A percentile compares a stretch with the other conserved stretches of the same genome.
Evolutionary conservation across 768 basidiomycete genomes (phyloP).

Genomic region (Suillus paluster): DNA sequence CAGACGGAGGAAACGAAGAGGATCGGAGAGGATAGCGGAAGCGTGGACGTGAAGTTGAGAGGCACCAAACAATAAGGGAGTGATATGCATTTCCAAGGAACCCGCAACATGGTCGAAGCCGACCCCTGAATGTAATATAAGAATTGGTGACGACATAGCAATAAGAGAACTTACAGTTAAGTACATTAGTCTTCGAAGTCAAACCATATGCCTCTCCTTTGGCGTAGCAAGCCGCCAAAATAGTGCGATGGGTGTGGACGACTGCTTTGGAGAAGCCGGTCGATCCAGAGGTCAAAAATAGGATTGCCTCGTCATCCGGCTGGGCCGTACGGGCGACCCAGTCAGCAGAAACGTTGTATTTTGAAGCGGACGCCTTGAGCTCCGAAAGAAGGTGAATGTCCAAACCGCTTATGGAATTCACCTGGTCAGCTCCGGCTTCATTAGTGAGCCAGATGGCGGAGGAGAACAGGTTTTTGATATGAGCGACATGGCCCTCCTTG

Average conservation of each 20-base stretch:
- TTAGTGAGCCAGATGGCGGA: constrained; percentile 13
- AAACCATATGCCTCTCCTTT: constrained; percentile 38
- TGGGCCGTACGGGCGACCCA: constrained; percentile 9
- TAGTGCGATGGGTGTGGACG: constrained; percentile 34
- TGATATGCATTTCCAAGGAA: constrained; percentile 42
- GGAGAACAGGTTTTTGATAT: constrained; percentile 13
- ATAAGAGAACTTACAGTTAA: constrained; percentile 36
- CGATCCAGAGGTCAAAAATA: constrained; percentile 36
- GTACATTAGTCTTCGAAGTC: constrained; percentile 32
- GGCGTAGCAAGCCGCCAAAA: constrained; percentile 36
- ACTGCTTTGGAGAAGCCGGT: constrained; percentile 42
- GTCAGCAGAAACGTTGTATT: constrained; percentile 1
- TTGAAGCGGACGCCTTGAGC: constrained; percentile 6
- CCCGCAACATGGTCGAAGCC: constrained; percentile 49
- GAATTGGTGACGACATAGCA: background rate
- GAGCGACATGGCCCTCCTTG: constrained; percentile 14
- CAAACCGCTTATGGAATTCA: constrained; percentile 8
- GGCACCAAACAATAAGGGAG: constrained; percentile 26
- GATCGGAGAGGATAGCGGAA: constrained; percentile 3
- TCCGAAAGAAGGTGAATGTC: constrained; percentile 11
- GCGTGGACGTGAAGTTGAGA: constrained; percentile 1
- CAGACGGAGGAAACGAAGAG: constrained; percentile 12
- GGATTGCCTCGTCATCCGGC: constrained; percentile 11
- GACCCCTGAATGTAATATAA: constrained; percentile 29
- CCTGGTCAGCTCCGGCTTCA: constrained; percentile 11